phyloP scores from a whole-genome alignment of 345 rosid genomes.

The Zanthoxylum bungeanum region DNA sequence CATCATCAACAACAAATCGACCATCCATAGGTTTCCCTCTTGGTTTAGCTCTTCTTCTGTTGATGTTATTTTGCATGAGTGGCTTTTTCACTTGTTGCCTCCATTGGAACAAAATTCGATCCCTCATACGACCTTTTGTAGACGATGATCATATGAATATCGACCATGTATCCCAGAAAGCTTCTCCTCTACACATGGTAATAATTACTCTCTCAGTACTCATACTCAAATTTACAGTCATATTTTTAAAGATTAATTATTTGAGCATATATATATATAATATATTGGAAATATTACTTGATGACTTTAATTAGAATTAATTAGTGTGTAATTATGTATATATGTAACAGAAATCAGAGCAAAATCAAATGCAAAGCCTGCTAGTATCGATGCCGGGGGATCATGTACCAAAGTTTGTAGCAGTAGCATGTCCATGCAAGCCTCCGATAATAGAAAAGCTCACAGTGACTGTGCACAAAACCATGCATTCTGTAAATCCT shows the following conservation, averaged over 20 bases:
- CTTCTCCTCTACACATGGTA: slow-evolving; percentile 22
- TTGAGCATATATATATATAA: too few species aligned
- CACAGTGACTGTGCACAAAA: slow-evolving; percentile 9
- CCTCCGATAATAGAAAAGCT: slow-evolving; percentile 12
- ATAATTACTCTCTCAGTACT: neutral
- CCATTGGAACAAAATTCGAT: slow-evolving; percentile 30
- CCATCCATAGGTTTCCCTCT: slow-evolving; percentile 38
- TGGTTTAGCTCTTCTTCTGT: slow-evolving; percentile 32
- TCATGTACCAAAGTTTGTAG: slow-evolving; percentile 42
- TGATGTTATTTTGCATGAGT: slow-evolving; percentile 27
- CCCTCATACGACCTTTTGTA: slow-evolving; percentile 14
- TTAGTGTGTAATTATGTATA: too few species aligned
- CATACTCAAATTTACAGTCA: too few species aligned
- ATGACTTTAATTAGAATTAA: too few species aligned
- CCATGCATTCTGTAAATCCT: neutral
- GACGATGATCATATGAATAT: neutral
- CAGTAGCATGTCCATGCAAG: slow-evolving; percentile 34
- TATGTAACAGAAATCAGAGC: too few species aligned
- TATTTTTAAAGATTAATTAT: too few species aligned
- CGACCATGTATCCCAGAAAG: slow-evolving; percentile 7
- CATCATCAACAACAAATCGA: slow-evolving; percentile 5
- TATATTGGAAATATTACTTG: too few species aligned
- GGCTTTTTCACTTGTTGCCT: slow-evolving; percentile 28
- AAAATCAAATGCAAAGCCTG: slow-evolving; percentile 14
- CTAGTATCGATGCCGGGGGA: slow-evolving; percentile 53